A percentile compares a stretch with the other conserved stretches of the same genome.
phyloP scores from a whole-genome alignment of 768 basidiomycete species.

The Arthromyces matolae region DNA sequence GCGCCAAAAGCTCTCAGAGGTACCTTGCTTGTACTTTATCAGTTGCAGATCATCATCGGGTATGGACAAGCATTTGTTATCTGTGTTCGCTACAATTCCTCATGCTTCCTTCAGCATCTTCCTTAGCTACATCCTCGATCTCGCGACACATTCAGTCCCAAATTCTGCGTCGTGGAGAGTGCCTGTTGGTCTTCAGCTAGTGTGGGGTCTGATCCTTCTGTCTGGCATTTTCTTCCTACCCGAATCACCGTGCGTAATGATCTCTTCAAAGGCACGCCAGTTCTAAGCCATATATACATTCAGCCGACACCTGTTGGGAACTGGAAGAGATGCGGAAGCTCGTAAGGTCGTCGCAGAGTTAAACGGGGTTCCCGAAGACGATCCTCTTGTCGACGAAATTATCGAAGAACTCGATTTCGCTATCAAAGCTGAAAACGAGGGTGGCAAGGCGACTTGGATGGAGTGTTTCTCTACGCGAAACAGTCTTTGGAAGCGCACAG shows the following conservation, averaged over 20 bases:
- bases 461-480: constrained; percentile 75
- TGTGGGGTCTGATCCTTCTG: constrained; percentile 64
- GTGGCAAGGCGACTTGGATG: constrained; percentile 73
- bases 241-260: constrained; percentile 57
- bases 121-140: constrained; percentile 67
- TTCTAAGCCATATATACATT: not conserved
- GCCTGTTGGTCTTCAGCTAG: constrained; percentile 70
- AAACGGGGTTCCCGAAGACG: constrained; percentile 58
- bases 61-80: constrained; percentile 22
- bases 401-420: constrained; percentile 64
- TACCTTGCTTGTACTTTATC: constrained; percentile 67
- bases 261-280: not conserved
- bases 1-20: constrained; percentile 74
- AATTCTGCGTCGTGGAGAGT: constrained; percentile 69
- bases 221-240: constrained; percentile 74
- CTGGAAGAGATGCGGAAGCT: constrained; percentile 49
- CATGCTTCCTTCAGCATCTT: constrained; percentile 48
- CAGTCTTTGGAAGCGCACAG: constrained; percentile 66
- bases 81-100: too few species aligned
- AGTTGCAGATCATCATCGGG: constrained; percentile 75
- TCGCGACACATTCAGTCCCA: constrained; percentile 53
- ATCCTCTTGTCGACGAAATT: constrained; percentile 54
- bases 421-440: constrained; percentile 72
- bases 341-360: constrained; percentile 59
- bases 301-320: constrained; percentile 72